Evolutionary conservation across 176 grass and related monocot genomes (phyloP).

Genomic region (Tillandsia leiboldiana): DNA sequence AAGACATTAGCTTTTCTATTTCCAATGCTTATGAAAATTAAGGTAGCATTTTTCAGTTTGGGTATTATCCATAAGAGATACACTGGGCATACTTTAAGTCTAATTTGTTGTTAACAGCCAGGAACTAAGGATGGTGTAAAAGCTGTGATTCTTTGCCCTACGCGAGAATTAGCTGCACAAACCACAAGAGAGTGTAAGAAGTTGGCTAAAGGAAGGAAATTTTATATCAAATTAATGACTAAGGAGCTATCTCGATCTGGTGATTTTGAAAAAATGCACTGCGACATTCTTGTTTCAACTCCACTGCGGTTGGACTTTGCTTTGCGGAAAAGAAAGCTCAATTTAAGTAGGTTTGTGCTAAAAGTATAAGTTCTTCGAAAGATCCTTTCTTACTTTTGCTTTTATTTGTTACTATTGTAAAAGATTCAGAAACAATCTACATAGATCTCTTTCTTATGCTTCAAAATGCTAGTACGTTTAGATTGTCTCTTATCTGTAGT

Average conservation of each 20-base stretch:
- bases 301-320: constrained; percentile 77
- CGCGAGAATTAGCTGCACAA: constrained; percentile 87
- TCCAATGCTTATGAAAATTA: constrained; percentile 85
- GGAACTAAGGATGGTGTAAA: constrained; percentile 79
- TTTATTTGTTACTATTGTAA: background rate
- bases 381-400: background rate
- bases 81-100: background rate
- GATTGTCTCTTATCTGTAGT: background rate
- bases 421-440: background rate
- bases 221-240: constrained; percentile 87
- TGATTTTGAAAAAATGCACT: constrained; percentile 87
- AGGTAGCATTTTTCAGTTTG: constrained; percentile 42
- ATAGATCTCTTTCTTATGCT: background rate
- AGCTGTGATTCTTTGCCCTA: constrained; percentile 81
- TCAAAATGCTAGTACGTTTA: background rate
- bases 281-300: constrained; percentile 80
- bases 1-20: constrained; percentile 90
- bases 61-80: background rate
- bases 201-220: constrained; percentile 62
- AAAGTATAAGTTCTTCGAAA: constrained; percentile 1
- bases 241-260: constrained; percentile 84
- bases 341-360: constrained; percentile 71
- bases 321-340: constrained; percentile 61
- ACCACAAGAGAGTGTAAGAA: constrained; percentile 92
- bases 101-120: constrained; percentile 58